Percentiles rank a stretch among this genome's conserved stretches.
These are phyloP conservation scores for Musa itinerans DNA, from an alignment of 176 grass and related monocot genomes.

Conservation along the genomic window DNA sequence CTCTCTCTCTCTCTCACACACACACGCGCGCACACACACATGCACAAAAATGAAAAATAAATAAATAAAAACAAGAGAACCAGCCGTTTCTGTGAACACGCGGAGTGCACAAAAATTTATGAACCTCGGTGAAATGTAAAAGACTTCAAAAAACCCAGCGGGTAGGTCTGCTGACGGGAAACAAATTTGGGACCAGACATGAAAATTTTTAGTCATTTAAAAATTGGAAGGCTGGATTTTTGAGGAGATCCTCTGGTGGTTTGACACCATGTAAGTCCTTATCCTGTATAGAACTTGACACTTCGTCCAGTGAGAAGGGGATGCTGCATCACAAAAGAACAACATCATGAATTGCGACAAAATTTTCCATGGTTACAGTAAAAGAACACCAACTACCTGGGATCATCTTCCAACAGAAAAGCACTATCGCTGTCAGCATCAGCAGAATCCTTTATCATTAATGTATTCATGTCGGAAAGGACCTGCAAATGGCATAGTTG, in stretches of 20 bases:
- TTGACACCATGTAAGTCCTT: conserved; percentile 53
- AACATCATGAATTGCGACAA: conserved; percentile 1
- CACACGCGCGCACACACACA: no score
- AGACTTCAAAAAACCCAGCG: neutral
- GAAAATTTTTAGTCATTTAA: conserved; percentile 27
- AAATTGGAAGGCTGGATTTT: conserved; percentile 57
- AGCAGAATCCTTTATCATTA: conserved; percentile 43
- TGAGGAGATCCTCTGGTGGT: conserved; percentile 47
- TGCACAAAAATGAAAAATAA: neutral
- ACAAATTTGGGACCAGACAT: neutral
- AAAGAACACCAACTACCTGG: conserved; percentile 28
- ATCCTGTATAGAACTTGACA: conserved; percentile 54
- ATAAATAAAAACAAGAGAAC: neutral
- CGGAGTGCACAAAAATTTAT: neutral
- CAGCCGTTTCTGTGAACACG: neutral
- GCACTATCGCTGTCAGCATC: conserved; percentile 33
- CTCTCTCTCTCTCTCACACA: no score
- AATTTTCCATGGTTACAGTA: neutral
- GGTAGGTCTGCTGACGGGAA: neutral
- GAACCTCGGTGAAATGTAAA: neutral
- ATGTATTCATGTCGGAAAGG: conserved; percentile 50
- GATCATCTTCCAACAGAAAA: conserved; percentile 81
- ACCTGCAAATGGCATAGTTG: conserved; percentile 37
- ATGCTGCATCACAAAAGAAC: conserved; percentile 42
- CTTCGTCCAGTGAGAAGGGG: conserved; percentile 67